Evolutionary conservation across 345 rosid species (phyloP).

Genomic region (Lumnitzera littorea): DNA sequence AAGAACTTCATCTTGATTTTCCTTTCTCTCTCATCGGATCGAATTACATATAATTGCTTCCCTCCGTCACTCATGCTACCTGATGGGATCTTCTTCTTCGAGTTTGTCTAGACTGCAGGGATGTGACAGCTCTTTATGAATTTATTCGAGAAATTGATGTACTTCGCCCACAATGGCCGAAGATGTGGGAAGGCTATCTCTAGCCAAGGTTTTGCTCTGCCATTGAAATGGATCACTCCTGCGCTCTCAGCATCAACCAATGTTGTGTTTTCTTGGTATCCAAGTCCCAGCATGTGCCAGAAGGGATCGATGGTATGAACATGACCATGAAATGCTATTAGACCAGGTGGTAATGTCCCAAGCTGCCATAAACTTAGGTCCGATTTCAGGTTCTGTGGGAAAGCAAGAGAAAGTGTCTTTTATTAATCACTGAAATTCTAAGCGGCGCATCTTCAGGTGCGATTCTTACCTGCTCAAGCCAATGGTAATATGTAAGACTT

Average conservation of each 20-base stretch:
- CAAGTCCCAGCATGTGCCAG: constrained; percentile 98
- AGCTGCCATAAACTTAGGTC: constrained; percentile 97
- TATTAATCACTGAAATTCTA: not conserved
- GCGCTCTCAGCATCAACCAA: constrained; percentile 55
- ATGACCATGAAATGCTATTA: constrained; percentile 89
- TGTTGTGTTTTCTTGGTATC: constrained; percentile 85
- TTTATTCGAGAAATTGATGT: constrained; percentile 76
- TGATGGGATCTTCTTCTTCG: constrained; percentile 3
- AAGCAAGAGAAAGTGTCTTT: constrained; percentile 1
- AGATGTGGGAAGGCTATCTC: constrained; percentile 88
- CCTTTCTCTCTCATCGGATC: constrained; percentile 4
- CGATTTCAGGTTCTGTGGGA: constrained; percentile 78
- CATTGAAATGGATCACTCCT: constrained; percentile 90
- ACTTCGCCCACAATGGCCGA: constrained; percentile 77
- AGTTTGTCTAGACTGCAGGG: constrained; percentile 35
- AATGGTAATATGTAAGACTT: constrained; percentile 76
- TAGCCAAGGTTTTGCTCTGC: constrained; percentile 99
- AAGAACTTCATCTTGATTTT: constrained; percentile 5
- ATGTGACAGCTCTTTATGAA: constrained; percentile 85
- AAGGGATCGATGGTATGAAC: constrained; percentile 81
- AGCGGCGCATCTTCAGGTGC: not conserved
- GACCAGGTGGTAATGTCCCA: constrained; percentile 89
- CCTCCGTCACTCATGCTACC: not conserved
- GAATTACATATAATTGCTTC: constrained; percentile 1
- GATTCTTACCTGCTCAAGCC: constrained; percentile 75